Percentiles rank a stretch among this genome's conserved stretches.
These are phyloP conservation scores for Rhynchospora breviuscula DNA, from an alignment of 176 grass and related monocot genomes.

Conservation along the genomic window DNA sequence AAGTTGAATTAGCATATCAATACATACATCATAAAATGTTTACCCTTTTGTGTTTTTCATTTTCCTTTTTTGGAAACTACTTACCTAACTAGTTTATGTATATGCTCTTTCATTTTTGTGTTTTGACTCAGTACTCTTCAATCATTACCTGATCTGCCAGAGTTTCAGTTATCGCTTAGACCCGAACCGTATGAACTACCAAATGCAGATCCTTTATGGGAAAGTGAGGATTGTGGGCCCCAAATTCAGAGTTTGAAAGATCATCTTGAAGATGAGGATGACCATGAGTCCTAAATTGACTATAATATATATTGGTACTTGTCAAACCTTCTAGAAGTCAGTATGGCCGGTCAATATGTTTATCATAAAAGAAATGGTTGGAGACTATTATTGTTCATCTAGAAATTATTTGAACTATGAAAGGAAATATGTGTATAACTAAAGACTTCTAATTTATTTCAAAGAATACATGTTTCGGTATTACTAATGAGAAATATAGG, in stretches of 20 bases:
- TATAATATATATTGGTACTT: neutral
- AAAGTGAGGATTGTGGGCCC: constrained; percentile 50
- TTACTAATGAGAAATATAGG: neutral
- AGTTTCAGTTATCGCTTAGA: constrained; percentile 75
- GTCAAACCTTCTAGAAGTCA: neutral
- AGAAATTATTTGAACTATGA: neutral
- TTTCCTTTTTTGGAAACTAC: neutral
- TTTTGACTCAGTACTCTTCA: constrained; percentile 48
- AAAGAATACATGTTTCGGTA: neutral
- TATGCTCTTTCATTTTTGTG: constrained; percentile 14
- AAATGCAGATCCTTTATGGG: constrained; percentile 51
- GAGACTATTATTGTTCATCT: neutral
- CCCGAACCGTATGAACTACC: constrained; percentile 76
- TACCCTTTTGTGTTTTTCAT: neutral
- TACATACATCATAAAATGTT: neutral
- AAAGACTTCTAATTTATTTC: neutral
- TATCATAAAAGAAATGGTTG: neutral
- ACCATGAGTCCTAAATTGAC: constrained; percentile 25
- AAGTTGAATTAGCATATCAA: neutral
- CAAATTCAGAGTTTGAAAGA: constrained; percentile 83
- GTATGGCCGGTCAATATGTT: neutral
- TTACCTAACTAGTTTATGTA: neutral
- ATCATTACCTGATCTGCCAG: constrained; percentile 80
- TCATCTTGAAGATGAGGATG: constrained; percentile 63
- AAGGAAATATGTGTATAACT: constrained; percentile 14